phyloP scores from a whole-genome alignment of 1,284 basidiomycete species.

The Tremellales sp. region DNA sequence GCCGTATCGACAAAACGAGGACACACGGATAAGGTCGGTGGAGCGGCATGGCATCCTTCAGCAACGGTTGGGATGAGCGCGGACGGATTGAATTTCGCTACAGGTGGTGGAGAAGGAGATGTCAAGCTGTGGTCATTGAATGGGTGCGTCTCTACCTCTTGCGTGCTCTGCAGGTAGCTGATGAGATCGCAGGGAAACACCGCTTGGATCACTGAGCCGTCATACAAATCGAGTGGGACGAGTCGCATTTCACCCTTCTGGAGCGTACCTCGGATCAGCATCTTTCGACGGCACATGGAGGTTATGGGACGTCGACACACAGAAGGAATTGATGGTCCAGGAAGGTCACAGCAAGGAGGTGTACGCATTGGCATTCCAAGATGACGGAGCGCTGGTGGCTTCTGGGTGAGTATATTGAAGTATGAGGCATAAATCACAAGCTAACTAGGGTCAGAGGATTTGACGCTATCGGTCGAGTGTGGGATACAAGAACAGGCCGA shows the following conservation, averaged over 20 bases:
- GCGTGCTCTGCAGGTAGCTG: too few species aligned
- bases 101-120: constrained; percentile 80
- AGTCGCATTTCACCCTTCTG: constrained; percentile 93
- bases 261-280: constrained; percentile 85
- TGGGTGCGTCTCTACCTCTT: constrained; percentile 60
- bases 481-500: constrained; percentile 91
- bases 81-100: constrained; percentile 75
- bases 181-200: constrained; percentile 66
- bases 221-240: constrained; percentile 88
- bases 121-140: constrained; percentile 86
- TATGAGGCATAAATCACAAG: too few species aligned
- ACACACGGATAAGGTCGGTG: constrained; percentile 87
- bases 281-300: constrained; percentile 99
- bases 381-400: constrained; percentile 86
- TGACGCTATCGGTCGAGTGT: constrained; percentile 93
- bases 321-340: constrained; percentile 80
- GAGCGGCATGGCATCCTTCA: constrained; percentile 94
- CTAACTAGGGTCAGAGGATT: constrained; percentile 69
- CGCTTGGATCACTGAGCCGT: constrained; percentile 76
- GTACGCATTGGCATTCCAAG: constrained; percentile 90
- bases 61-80: constrained; percentile 76
- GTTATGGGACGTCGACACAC: constrained; percentile 83
- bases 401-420: constrained; percentile 64
- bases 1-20: constrained; percentile 68
- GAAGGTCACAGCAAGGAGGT: constrained; percentile 98